These are phyloP conservation scores for Forsythia viridissima DNA, from an alignment of 257 asterid genomes.

Conservation along the genomic window DNA sequence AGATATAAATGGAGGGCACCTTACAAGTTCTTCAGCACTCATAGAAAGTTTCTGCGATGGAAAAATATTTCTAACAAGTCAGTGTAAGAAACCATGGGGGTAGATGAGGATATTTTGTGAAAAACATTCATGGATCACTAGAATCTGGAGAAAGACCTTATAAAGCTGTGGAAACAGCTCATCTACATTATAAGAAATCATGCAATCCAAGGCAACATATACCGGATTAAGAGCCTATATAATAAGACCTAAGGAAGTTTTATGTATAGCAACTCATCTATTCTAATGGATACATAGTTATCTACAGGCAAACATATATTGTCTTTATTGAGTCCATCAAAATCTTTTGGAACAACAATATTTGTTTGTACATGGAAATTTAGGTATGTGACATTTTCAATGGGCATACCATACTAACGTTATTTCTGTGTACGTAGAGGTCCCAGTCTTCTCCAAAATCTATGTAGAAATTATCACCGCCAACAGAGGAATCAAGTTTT, in stretches of 20 bases:
- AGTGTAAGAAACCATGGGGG: not conserved
- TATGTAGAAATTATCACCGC: constrained; percentile 56
- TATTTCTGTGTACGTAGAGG: constrained; percentile 61
- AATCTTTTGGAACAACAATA: too few relatives aligned
- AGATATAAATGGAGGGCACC: constrained; percentile 63
- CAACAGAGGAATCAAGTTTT: constrained; percentile 45
- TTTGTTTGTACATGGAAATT: too few relatives aligned
- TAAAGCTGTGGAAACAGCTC: not conserved
- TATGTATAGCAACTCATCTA: not conserved
- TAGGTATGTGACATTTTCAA: not conserved
- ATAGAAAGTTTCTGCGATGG: constrained; percentile 56
- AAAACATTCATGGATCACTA: not conserved
- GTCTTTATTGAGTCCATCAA: too few relatives aligned
- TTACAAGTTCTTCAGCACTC: constrained; percentile 68
- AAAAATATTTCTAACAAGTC: not conserved
- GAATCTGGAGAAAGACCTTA: not conserved
- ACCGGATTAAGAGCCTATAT: not conserved
- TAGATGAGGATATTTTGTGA: not conserved
- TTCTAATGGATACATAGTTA: too few relatives aligned
- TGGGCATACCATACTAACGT: constrained; percentile 52
- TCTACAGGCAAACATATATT: too few relatives aligned
- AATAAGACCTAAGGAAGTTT: not conserved
- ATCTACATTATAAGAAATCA: not conserved
- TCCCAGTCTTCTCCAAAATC: constrained; percentile 91
- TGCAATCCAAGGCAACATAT: not conserved